These are phyloP conservation scores for Phyllosticta citribraziliensis DNA, from an alignment of 2,329 filamentous ascomycete genomes.

Conservation along the genomic window DNA sequence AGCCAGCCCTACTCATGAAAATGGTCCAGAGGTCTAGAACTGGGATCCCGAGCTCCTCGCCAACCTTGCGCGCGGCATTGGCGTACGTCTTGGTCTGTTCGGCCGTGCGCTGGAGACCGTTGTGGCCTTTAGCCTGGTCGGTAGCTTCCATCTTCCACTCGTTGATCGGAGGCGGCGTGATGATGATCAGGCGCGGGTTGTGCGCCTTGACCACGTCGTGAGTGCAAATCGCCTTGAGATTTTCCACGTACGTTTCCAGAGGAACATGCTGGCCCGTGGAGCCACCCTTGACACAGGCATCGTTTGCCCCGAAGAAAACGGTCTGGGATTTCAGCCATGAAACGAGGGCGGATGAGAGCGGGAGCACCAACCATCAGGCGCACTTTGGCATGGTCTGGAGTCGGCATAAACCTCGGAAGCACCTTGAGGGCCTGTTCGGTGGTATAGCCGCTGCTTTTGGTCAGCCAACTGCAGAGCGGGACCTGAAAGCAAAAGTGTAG, in stretches of 20 bases:
- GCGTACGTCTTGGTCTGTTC: slow-evolving; percentile 54
- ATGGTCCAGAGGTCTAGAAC: slow-evolving; percentile 73
- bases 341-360: background rate
- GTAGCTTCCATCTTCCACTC: slow-evolving; percentile 55
- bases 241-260: slow-evolving; percentile 62
- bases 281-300: slow-evolving; percentile 59
- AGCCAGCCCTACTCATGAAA: slow-evolving; percentile 58
- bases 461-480: background rate
- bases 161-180: slow-evolving; percentile 76
- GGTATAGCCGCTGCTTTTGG: slow-evolving; percentile 58
- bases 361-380: slow-evolving; percentile 49
- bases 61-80: slow-evolving; percentile 55
- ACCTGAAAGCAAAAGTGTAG: background rate
- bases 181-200: slow-evolving; percentile 60
- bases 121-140: slow-evolving; percentile 29
- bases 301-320: slow-evolving; percentile 83
- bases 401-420: slow-evolving; percentile 60
- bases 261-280: slow-evolving; percentile 65
- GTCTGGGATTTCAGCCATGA: slow-evolving; percentile 39
- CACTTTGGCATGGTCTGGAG: slow-evolving; percentile 51
- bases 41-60: slow-evolving; percentile 44
- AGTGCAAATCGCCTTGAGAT: slow-evolving; percentile 60
- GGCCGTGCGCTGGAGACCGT: slow-evolving; percentile 42
- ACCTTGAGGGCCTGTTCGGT: slow-evolving; percentile 62
- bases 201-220: slow-evolving; percentile 64